Conservation (phyloP, 1,284 basidiomycete genomes). For the Cryptococcus sp. region DNA sequence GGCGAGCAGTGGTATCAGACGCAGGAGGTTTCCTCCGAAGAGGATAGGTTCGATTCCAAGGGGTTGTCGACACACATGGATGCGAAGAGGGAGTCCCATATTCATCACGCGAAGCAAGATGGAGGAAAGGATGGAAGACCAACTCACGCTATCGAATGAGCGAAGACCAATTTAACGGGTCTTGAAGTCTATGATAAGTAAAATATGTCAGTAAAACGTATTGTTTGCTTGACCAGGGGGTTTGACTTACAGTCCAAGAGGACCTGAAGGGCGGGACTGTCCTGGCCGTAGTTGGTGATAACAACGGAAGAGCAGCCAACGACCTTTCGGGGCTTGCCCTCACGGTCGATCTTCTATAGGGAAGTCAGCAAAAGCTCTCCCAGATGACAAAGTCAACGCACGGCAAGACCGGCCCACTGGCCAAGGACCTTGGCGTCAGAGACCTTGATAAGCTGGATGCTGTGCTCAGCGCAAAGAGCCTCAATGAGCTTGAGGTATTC, state of each 20-base stretch:
- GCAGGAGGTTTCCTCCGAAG: constrained; percentile 48
- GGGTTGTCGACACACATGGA: constrained; percentile 52
- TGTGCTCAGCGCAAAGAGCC: constrained; percentile 98
- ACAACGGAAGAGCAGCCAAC: constrained; percentile 96
- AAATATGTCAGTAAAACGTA: constrained; percentile 6
- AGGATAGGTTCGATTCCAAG: constrained; percentile 57
- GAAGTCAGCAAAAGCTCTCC: constrained; percentile 7
- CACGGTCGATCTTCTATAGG: constrained; percentile 83
- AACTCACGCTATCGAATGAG: constrained; percentile 2
- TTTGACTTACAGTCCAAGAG: constrained; percentile 69
- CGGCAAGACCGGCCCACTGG: constrained; percentile 95
- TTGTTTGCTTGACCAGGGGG: neutral
- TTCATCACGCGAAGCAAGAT: constrained; percentile 42
- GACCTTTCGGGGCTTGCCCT: constrained; percentile 97
- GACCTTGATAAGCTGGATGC: constrained; percentile 99
- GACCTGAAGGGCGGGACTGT: constrained; percentile 94
- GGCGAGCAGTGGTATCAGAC: constrained; percentile 42
- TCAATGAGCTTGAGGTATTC: constrained; percentile 99
- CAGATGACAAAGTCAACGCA: constrained; percentile 11
- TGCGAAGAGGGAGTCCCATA: constrained; percentile 56
- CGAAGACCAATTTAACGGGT: constrained; percentile 48
- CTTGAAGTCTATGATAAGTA: constrained; percentile 48
- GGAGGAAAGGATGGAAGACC: constrained; percentile 9
- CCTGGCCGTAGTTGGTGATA: constrained; percentile 96
- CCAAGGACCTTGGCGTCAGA: constrained; percentile 95